phyloP scores from a whole-genome alignment of 2,329 filamentous ascomycete species.

The Pestalotiopsis fici region DNA sequence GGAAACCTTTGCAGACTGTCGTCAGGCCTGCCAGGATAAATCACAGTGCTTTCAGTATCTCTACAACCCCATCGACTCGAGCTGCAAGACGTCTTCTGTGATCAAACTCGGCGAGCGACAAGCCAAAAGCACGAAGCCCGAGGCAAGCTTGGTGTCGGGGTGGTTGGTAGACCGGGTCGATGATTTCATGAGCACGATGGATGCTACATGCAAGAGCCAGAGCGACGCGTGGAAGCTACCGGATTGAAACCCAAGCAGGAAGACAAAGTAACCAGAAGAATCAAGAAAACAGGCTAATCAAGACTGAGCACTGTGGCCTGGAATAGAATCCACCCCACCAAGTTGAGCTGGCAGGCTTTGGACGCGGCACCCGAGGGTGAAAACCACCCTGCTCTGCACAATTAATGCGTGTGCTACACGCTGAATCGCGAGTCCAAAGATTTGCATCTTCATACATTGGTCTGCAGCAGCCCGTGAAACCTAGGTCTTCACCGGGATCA shows the following conservation, averaged over 20 bases:
- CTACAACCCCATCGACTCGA: background rate
- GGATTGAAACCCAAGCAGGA: background rate
- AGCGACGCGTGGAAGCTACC: background rate
- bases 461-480: no score
- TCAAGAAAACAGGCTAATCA: background rate
- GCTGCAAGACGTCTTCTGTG: background rate
- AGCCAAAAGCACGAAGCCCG: background rate
- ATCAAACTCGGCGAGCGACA: background rate
- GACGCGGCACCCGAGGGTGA: no score
- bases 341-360: no score
- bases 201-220: background rate
- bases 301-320: no score
- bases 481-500: no score
- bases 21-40: background rate
- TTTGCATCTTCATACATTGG: no score
- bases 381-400: no score
- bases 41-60: background rate
- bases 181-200: background rate
- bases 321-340: no score
- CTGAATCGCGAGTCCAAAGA: no score
- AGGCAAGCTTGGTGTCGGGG: background rate
- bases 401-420: no score
- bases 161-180: slow-evolving; percentile 5
- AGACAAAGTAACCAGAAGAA: background rate
- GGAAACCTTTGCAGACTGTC: background rate